Percentiles rank a stretch among this genome's conserved stretches.
Conservation (phyloP, 257 asterid species). For the Scutellaria barbata region DNA sequence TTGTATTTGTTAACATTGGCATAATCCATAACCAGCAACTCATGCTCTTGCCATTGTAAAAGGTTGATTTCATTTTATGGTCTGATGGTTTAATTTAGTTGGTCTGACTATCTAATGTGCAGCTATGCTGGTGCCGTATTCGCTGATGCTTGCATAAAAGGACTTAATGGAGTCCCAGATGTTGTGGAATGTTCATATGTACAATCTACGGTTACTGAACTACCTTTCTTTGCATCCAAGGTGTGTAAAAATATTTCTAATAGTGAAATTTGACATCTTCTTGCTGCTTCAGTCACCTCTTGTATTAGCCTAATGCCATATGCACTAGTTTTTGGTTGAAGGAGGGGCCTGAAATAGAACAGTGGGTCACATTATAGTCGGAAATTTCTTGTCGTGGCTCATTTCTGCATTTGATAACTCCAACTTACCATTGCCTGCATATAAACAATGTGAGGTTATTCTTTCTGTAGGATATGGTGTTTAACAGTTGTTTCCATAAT, state of each 20-base stretch:
- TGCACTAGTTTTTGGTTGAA: background rate
- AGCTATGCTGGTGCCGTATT: slow-evolving; percentile 93
- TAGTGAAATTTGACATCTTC: background rate
- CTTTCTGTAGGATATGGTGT: too few relatives aligned
- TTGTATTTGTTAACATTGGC: background rate
- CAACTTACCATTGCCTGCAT: too few relatives aligned
- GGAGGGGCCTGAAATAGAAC: background rate
- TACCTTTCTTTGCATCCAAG: slow-evolving; percentile 87
- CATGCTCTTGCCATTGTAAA: slow-evolving; percentile 4
- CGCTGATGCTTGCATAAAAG: slow-evolving; percentile 93
- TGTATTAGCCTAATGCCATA: background rate
- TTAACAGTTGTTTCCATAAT: background rate
- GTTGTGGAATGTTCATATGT: slow-evolving; percentile 78
- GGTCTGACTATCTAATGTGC: slow-evolving; percentile 36
- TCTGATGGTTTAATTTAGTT: background rate
- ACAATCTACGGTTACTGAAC: slow-evolving; percentile 72
- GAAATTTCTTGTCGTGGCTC: too few relatives aligned
- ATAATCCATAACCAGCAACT: background rate
- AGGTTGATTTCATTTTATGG: slow-evolving; percentile 20
- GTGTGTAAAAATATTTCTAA: slow-evolving; percentile 25
- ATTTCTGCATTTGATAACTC: too few relatives aligned
- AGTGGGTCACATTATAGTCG: background rate
- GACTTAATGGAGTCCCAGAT: slow-evolving; percentile 89
- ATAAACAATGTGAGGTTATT: too few relatives aligned
- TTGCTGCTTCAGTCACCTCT: background rate